phyloP scores from a whole-genome alignment of 2,329 filamentous ascomycete genomes.

The Alternaria arborescens region DNA sequence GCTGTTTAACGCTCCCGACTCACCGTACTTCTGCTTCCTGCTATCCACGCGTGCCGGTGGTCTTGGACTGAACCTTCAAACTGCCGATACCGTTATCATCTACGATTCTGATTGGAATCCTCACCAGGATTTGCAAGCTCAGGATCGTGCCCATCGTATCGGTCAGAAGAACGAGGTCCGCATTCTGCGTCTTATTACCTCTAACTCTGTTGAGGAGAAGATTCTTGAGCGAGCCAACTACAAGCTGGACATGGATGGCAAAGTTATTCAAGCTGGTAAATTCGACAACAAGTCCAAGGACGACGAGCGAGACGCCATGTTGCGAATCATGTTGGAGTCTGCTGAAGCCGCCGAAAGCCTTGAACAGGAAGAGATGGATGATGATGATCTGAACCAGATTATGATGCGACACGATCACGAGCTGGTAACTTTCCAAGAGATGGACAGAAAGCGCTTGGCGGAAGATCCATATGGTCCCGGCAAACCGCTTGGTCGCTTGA shows the following conservation, averaged over 20 bases:
- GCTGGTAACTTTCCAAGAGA: slow-evolving; percentile 76
- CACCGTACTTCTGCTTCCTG: slow-evolving; percentile 96
- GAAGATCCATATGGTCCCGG: slow-evolving; percentile 76
- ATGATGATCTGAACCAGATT: slow-evolving; percentile 94
- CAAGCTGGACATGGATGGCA: slow-evolving; percentile 99
- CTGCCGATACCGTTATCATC: slow-evolving; percentile 98
- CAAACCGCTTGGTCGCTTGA: slow-evolving; percentile 77
- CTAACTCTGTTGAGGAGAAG: slow-evolving; percentile 97
- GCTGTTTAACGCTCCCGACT: slow-evolving; percentile 88
- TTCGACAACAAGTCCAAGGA: slow-evolving; percentile 99
- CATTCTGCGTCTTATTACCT: slow-evolving; percentile 93
- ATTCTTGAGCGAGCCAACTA: slow-evolving; percentile 95
- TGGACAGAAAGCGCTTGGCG: slow-evolving; percentile 77
- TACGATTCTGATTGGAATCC: slow-evolving; percentile 99
- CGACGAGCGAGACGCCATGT: slow-evolving; percentile 95
- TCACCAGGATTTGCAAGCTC: slow-evolving; percentile 97
- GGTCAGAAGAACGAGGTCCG: slow-evolving; percentile 99
- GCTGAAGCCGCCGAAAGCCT: slow-evolving; percentile 73
- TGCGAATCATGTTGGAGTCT: slow-evolving; percentile 90
- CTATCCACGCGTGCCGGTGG: slow-evolving; percentile 98
- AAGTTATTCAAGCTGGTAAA: slow-evolving; percentile 98
- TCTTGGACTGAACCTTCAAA: slow-evolving; percentile 95
- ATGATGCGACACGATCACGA: slow-evolving; percentile 89
- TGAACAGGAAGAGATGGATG: slow-evolving; percentile 97
- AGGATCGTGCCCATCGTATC: slow-evolving; percentile 99